Percentiles rank a stretch among this genome's conserved stretches.
phyloP scores from a whole-genome alignment of 129 eudicot species.

The Flaveria bidentis region DNA sequence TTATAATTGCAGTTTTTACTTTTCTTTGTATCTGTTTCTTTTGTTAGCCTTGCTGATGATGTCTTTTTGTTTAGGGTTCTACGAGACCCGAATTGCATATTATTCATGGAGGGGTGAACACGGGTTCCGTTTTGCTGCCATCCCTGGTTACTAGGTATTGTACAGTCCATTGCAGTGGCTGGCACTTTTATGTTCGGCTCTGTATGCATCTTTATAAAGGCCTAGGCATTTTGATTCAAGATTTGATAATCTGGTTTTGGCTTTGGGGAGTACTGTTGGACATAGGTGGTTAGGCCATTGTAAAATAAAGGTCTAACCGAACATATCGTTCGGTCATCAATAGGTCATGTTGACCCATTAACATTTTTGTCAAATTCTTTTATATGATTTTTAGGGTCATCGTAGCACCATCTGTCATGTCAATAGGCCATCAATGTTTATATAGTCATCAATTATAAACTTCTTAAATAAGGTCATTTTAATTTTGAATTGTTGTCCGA shows the following conservation, averaged over 20 bases:
- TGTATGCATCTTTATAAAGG: conserved; percentile 16
- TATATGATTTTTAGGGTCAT: not conserved
- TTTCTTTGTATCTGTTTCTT: too few species aligned
- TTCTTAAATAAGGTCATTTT: too few species aligned
- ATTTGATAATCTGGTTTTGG: not conserved
- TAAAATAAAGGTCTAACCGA: not conserved
- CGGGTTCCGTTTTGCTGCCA: conserved; percentile 78
- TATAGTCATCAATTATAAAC: too few species aligned
- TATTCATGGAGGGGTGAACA: conserved; percentile 98
- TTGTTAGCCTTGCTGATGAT: conserved; percentile 7
- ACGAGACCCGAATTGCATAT: conserved; percentile 91
- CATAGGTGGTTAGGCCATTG: conserved; percentile 1
- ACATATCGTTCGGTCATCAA: not conserved
- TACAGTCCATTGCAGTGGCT: not conserved
- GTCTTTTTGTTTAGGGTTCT: conserved; percentile 57
- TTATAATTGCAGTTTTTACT: not conserved
- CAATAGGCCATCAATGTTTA: too few species aligned
- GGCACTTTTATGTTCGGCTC: conserved; percentile 7
- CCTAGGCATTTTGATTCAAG: not conserved
- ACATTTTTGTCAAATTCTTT: conserved; percentile 7
- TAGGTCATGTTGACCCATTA: not conserved
- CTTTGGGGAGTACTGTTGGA: not conserved
- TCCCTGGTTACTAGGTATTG: conserved; percentile 62
- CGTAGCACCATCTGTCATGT: not conserved
- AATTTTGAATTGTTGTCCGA: too few species aligned